Percentiles rank a stretch among this genome's conserved stretches.
Conservation (phyloP, 805 yeast genomes). For the Saturnispora sekii region DNA sequence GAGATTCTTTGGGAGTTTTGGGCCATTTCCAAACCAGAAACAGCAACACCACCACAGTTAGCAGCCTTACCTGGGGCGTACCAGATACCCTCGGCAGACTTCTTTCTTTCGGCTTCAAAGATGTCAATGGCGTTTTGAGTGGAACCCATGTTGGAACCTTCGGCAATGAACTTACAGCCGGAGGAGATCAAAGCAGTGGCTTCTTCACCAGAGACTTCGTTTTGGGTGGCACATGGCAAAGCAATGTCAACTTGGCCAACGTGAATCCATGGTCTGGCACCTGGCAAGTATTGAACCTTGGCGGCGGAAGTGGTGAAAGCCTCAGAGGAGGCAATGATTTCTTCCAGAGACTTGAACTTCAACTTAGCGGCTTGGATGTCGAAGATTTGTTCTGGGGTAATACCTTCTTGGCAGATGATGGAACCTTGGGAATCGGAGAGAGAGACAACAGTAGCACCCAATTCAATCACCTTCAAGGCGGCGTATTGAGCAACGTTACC, state of each 20-base stretch:
- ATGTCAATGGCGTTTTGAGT: constrained; percentile 94
- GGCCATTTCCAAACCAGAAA: constrained; percentile 98
- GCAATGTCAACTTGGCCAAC: constrained; percentile 92
- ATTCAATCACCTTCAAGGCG: constrained; percentile 92
- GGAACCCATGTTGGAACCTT: constrained; percentile 99
- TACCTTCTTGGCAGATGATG: constrained; percentile 69
- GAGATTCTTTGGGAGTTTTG: constrained; percentile 91
- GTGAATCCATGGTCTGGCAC: constrained; percentile 94
- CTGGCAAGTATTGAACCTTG: constrained; percentile 72
- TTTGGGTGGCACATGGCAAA: constrained; percentile 96
- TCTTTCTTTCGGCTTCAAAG: constrained; percentile 73
- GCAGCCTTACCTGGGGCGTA: constrained; percentile 99
- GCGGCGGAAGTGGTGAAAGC: constrained; percentile 39
- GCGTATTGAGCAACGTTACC: constrained; percentile 99
- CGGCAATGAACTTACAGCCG: constrained; percentile 90
- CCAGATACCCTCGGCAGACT: constrained; percentile 59
- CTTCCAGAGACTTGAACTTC: constrained; percentile 65
- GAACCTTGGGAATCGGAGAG: constrained; percentile 93
- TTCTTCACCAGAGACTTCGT: constrained; percentile 94
- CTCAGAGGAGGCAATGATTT: constrained; percentile 47
- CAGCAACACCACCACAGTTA: constrained; percentile 99
- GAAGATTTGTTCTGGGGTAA: constrained; percentile 70
- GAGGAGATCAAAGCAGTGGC: constrained; percentile 89
- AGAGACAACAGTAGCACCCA: constrained; percentile 92
- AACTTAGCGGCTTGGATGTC: constrained; percentile 71